Evolutionary conservation across 306 rosid genomes (phyloP).

Genomic region (Biancaea sappan): DNA sequence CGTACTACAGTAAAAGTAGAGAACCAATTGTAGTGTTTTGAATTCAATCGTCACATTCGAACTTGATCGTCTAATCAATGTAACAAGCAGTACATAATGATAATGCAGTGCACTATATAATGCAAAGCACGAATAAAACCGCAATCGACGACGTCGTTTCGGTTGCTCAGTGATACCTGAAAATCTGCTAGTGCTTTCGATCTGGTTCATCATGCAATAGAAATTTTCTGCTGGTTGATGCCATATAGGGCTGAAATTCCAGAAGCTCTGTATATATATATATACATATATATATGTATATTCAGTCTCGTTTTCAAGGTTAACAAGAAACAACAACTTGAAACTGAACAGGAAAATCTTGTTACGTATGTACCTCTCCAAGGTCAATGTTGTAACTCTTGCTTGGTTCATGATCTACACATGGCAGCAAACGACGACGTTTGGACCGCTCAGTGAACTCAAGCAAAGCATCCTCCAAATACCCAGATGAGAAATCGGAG

Average conservation of each 20-base stretch:
- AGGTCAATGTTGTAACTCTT: slow-evolving; percentile 35
- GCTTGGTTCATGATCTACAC: slow-evolving; percentile 32
- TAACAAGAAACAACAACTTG: not conserved
- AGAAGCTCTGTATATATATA: slow-evolving; percentile 44
- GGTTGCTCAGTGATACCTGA: no score
- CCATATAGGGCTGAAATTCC: slow-evolving; percentile 61
- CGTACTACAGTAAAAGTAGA: not conserved
- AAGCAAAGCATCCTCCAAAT: slow-evolving; percentile 86
- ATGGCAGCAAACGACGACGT: slow-evolving; percentile 68
- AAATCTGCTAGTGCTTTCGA: slow-evolving; percentile 45
- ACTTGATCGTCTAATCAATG: slow-evolving; percentile 23
- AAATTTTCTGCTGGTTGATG: slow-evolving; percentile 54
- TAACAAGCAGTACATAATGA: not conserved
- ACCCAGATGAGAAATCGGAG: slow-evolving; percentile 75
- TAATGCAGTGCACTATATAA: not conserved
- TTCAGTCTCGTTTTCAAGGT: slow-evolving; percentile 28
- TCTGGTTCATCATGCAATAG: slow-evolving; percentile 58
- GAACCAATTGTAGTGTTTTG: no score
- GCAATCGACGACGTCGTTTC: no score
- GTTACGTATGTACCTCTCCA: slow-evolving; percentile 37
- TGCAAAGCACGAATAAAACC: no score
- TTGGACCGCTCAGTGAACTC: slow-evolving; percentile 67
- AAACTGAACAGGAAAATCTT: not conserved
- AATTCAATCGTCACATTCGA: slow-evolving; percentile 21
- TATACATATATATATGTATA: not conserved